Percentiles rank a stretch among this genome's conserved stretches.
Evolutionary conservation across 2,329 filamentous ascomycete species (phyloP).

Genomic region (Fusarium drepaniforme): DNA sequence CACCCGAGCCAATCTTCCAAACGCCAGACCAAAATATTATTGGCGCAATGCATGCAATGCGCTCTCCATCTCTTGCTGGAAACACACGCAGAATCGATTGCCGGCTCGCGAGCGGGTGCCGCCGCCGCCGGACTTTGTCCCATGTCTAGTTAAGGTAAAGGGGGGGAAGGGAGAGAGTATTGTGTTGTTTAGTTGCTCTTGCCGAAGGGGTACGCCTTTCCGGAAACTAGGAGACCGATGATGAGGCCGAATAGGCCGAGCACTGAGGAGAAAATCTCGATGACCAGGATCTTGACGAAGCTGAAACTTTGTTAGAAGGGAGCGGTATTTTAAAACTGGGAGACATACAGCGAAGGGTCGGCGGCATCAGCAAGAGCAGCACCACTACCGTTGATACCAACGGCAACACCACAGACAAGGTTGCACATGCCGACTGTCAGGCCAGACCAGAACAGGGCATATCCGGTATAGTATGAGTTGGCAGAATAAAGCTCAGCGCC

Average conservation of each 20-base stretch:
- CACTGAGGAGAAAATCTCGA: slow-evolving; percentile 99
- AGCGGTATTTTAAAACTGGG: background rate
- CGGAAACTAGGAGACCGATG: slow-evolving; percentile 88
- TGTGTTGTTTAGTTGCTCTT: slow-evolving; percentile 39
- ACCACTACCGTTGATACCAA: slow-evolving; percentile 98
- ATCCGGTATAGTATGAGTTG: slow-evolving; percentile 93
- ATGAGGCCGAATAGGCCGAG: slow-evolving; percentile 97
- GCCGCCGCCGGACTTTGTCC: slow-evolving; percentile 24
- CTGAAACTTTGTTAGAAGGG: slow-evolving; percentile 59
- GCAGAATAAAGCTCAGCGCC: slow-evolving; percentile 77
- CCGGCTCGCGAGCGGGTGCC: slow-evolving; percentile 10
- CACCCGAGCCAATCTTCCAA: slow-evolving; percentile 53
- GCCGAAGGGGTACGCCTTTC: slow-evolving; percentile 84
- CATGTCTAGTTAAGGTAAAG: slow-evolving; percentile 24
- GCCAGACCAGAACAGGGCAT: slow-evolving; percentile 95
- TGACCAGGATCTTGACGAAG: slow-evolving; percentile 98
- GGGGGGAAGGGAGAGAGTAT: background rate
- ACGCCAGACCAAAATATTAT: slow-evolving; percentile 55
- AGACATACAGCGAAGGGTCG: slow-evolving; percentile 84
- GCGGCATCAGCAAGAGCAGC: slow-evolving; percentile 96
- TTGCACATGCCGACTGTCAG: slow-evolving; percentile 97
- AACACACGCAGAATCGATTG: slow-evolving; percentile 37
- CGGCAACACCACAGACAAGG: slow-evolving; percentile 93
- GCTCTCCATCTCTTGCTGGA: slow-evolving; percentile 41
- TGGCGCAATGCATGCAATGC: slow-evolving; percentile 51